Evolutionary conservation across 306 rosid species (phyloP), one percentile per base, ranked within the genome.

Genomic region (Medicago ruthenica): DNA sequence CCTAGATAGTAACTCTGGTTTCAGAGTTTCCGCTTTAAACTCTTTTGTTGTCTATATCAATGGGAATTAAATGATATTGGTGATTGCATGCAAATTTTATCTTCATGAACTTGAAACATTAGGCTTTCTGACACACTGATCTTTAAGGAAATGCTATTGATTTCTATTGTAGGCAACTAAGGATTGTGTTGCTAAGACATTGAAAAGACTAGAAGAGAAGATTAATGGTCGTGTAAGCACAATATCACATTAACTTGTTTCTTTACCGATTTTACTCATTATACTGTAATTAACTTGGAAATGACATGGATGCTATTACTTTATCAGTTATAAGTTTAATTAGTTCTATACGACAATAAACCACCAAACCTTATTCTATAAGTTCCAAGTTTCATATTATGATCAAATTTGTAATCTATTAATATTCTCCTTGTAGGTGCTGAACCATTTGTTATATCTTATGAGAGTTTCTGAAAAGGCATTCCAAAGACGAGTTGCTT

Each of bases 191-290:
- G 94, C 99, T 61, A 95, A 95, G 89, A 95, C 99, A 17, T 83
- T 95, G 81, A 95, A 95, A 84, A 88, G 99, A 88, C 83, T 95
- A 82, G 99, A 95, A 87, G 97, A 95, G 90, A 95, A 92, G 86
- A 95, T 90, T 78, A 97, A 87, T 75, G 97, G 90, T 72, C 89
- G 97, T 67, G 99, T 95, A 84, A 90, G 96, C 58, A 45, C 22
- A 45, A 41, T 85, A 78, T 66, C 76, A 55, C 21, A 59, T 74
- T 65, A 41, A 41, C 55, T 68, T 44, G 16, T 63, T 67, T 13
- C 65, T 63, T 61, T 51, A 61, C 8, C 3, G 44, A 61, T 42
- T 61, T 27, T 27, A n/a, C 67, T 37, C 9, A 3, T 47, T 82
- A 76, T 67, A 15, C 39, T 61, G 21, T 61, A 68, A 74, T 73